Evolutionary conservation across 371 early-diverging fungal species (phyloP), one percentile per base, ranked within the genome.

Genomic region (Mortierella sp.): DNA sequence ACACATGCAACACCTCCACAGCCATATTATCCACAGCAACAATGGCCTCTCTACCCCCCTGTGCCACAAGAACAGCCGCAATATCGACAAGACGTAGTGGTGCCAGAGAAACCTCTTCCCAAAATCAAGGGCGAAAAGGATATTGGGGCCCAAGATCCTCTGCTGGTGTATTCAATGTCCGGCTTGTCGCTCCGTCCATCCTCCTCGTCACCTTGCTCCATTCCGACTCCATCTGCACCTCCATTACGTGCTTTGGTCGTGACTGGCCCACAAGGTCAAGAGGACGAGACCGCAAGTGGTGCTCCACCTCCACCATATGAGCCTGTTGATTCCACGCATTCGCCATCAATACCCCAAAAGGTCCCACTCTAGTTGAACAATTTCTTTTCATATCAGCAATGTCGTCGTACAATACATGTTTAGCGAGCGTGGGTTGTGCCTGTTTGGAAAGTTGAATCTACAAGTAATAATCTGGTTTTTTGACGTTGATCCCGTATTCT

Each of bases 401-500:
- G 10, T 34, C n/a, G n/a, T n/a, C n/a, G n/a, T n/a, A n/a, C n/a
- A n/a, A n/a, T n/a, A n/a, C n/a, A n/a, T n/a, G n/a, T n/a, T n/a
- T n/a, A 22, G 13, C 43, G 3, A 31, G 8, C 28, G 51, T 17
- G 12, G 14, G 51, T 10, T 19, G 9, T 17, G 5, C 9, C 3
- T 43, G 16, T 14, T 43, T 34, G 4, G 28, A 24, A 47, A 17
- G 21, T n/a, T 46, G n/a, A 25, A n/a, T 46, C 49, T 77, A 88
- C 51, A 83, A 82, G 76, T 85, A 96, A 81, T 95, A 97, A 24
- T 97, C 97, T 12, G 98, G 97, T 66, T 96, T 96, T 71, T 92
- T 94, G 52, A 96, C 85, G 63, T 95, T 96, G 52, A 98, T 90
- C 43, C 98, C 98, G 56, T 97, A 95, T 70, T 97, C 97, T 5